phyloP scores from a whole-genome alignment of 352 stramenopile species.

The Phytophthora cactorum region DNA sequence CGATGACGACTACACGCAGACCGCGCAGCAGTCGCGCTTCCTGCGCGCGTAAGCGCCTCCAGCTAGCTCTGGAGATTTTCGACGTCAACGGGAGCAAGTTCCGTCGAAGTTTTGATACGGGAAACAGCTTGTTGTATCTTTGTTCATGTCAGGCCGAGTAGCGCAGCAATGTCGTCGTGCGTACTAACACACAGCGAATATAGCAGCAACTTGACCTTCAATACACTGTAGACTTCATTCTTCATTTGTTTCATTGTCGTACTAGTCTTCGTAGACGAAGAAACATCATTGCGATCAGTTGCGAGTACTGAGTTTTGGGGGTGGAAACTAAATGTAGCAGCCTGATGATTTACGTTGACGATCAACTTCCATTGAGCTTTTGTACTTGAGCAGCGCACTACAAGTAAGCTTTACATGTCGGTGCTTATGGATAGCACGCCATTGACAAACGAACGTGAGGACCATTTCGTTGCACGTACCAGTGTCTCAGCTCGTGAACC shows the following conservation, averaged over 20 bases:
- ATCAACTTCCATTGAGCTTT: no score
- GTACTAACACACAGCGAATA: slow-evolving; percentile 31
- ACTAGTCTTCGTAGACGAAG: neutral
- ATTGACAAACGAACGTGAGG: no score
- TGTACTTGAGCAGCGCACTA: no score
- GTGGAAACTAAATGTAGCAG: no score
- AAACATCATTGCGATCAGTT: no score
- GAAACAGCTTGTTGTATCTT: slow-evolving; percentile 37
- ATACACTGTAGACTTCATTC: slow-evolving; percentile 25
- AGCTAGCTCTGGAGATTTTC: slow-evolving; percentile 20
- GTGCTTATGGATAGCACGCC: no score
- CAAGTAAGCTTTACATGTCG: no score
- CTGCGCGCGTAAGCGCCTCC: slow-evolving; percentile 30
- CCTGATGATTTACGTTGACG: no score
- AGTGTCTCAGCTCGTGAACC: no score
- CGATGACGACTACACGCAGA: slow-evolving; percentile 35
- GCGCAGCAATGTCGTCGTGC: slow-evolving; percentile 6
- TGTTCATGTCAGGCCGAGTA: slow-evolving; percentile 32
- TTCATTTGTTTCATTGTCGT: neutral
- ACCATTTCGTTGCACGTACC: no score
- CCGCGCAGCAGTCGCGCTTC: slow-evolving; percentile 27
- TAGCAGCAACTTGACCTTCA: slow-evolving; percentile 23
- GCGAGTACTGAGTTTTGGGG: no score
- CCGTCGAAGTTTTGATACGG: slow-evolving; percentile 34
- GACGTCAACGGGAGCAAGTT: slow-evolving; percentile 41